These are phyloP conservation scores for Cladosporium oxysporum DNA, from an alignment of 2,329 filamentous ascomycete genomes.

Conservation along the genomic window DNA sequence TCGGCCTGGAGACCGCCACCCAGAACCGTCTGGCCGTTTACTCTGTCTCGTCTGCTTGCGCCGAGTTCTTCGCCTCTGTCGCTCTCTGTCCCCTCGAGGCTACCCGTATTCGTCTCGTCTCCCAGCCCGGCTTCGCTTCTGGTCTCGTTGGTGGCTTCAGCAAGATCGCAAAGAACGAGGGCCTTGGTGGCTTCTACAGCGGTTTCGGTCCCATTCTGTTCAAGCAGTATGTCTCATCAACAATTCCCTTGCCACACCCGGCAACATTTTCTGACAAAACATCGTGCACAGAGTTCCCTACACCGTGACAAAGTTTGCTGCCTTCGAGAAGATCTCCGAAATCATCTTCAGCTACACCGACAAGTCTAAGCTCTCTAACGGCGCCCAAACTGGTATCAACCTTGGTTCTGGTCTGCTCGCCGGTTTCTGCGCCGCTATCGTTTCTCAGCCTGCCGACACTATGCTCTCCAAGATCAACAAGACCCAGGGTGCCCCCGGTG, in stretches of 20 bases:
- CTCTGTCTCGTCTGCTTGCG: slow-evolving; percentile 63
- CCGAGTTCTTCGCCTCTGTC: slow-evolving; percentile 71
- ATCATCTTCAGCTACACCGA: slow-evolving; percentile 65
- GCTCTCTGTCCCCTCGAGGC: slow-evolving; percentile 88
- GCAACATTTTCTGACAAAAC: slow-evolving; percentile 31
- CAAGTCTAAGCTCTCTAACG: slow-evolving; percentile 69
- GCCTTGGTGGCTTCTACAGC: slow-evolving; percentile 83
- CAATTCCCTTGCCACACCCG: neutral
- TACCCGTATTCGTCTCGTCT: slow-evolving; percentile 89
- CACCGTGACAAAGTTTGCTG: slow-evolving; percentile 94
- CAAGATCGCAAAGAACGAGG: slow-evolving; percentile 83
- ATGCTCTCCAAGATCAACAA: slow-evolving; percentile 98
- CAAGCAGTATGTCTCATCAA: slow-evolving; percentile 61
- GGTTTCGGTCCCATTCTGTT: slow-evolving; percentile 86
- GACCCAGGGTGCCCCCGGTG: slow-evolving; percentile 82
- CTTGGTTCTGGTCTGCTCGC: slow-evolving; percentile 82
- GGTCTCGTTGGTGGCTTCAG: slow-evolving; percentile 76
- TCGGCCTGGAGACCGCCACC: slow-evolving; percentile 75
- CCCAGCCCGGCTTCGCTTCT: slow-evolving; percentile 79
- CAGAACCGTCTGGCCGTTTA: slow-evolving; percentile 81
- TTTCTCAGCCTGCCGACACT: slow-evolving; percentile 89
- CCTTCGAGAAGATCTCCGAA: slow-evolving; percentile 86
- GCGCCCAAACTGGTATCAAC: slow-evolving; percentile 77
- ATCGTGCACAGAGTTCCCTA: slow-evolving; percentile 69
- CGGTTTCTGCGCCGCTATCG: slow-evolving; percentile 80